A percentile compares a stretch with the other conserved stretches of the same genome.
These are phyloP conservation scores for Fomitopsis pinicola DNA, from an alignment of 1,284 basidiomycete species.

Conservation along the genomic window DNA sequence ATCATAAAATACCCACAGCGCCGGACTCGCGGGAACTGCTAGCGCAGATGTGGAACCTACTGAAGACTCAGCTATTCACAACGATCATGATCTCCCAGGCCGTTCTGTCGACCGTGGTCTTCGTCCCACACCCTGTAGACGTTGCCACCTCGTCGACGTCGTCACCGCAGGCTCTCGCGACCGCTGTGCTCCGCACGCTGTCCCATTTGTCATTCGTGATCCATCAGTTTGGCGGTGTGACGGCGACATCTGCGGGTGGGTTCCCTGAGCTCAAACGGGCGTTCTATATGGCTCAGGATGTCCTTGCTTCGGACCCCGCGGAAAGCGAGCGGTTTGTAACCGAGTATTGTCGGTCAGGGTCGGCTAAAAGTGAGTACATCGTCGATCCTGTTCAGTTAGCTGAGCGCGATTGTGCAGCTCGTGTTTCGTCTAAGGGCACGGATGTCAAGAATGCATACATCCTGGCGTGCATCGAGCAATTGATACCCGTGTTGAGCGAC, in stretches of 20 bases:
- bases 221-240: conserved; percentile 69
- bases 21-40: conserved; percentile 40
- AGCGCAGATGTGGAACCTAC: conserved; percentile 51
- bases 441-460: conserved; percentile 57
- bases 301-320: conserved; percentile 45
- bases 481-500: conserved; percentile 52
- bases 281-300: conserved; percentile 69
- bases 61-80: conserved; percentile 70
- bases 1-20: conserved; percentile 24
- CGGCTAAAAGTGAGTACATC: conserved; percentile 14
- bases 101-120: conserved; percentile 51
- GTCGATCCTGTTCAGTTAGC: not conserved
- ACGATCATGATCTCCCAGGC: conserved; percentile 64
- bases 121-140: conserved; percentile 34
- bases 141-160: conserved; percentile 13
- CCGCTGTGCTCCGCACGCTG: conserved; percentile 47
- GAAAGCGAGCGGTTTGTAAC: conserved; percentile 40
- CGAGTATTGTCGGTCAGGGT: conserved; percentile 29
- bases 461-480: conserved; percentile 66
- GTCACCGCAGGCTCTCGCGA: conserved; percentile 44
- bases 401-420: not conserved
- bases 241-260: conserved; percentile 41
- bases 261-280: conserved; percentile 65
- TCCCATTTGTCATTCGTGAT: conserved; percentile 67
- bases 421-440: conserved; percentile 18